Evolutionary conservation across 164 flowering plant genomes (phyloP).

Genomic region (Tetrastigma voinierianum): DNA sequence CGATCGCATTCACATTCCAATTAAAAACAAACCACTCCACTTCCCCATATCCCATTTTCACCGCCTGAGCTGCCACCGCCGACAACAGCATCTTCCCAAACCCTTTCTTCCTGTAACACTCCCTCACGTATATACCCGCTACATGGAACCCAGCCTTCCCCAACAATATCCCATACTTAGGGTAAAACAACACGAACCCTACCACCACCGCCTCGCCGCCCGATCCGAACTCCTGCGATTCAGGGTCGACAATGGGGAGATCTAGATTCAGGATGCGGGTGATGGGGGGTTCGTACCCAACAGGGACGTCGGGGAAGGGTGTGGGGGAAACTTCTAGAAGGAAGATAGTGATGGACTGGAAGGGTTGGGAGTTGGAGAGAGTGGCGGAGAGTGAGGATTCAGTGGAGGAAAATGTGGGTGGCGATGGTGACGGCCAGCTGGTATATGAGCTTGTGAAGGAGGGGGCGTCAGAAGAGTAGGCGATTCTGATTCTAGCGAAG

Average conservation of each 20-base stretch:
- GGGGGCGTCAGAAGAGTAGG: constrained; percentile 60
- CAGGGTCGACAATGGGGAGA: constrained; percentile 48
- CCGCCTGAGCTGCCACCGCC: constrained; percentile 74
- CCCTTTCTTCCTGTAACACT: constrained; percentile 75
- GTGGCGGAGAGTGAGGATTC: constrained; percentile 62
- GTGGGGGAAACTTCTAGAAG: constrained; percentile 67
- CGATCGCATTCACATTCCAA: constrained; percentile 85
- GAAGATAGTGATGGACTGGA: constrained; percentile 79
- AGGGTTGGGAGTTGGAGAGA: constrained; percentile 73
- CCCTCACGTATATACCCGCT: constrained; percentile 82
- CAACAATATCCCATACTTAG: constrained; percentile 69
- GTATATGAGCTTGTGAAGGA: constrained; percentile 73
- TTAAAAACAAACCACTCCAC: constrained; percentile 92
- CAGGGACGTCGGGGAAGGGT: constrained; percentile 34
- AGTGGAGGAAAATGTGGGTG: constrained; percentile 75
- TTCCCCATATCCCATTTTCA: constrained; percentile 75
- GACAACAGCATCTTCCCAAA: constrained; percentile 66
- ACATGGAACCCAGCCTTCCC: constrained; percentile 82
- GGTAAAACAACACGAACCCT: constrained; percentile 84
- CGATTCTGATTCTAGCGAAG: constrained; percentile 65
- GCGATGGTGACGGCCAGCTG: constrained; percentile 85
- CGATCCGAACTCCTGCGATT: constrained; percentile 39
- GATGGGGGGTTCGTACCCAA: constrained; percentile 18
- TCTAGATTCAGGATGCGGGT: constrained; percentile 37
- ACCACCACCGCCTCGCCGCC: constrained; percentile 30